Base-by-base conservation (phyloP, 208 protist species). In the Balamuthia mandrillaris region DNA sequence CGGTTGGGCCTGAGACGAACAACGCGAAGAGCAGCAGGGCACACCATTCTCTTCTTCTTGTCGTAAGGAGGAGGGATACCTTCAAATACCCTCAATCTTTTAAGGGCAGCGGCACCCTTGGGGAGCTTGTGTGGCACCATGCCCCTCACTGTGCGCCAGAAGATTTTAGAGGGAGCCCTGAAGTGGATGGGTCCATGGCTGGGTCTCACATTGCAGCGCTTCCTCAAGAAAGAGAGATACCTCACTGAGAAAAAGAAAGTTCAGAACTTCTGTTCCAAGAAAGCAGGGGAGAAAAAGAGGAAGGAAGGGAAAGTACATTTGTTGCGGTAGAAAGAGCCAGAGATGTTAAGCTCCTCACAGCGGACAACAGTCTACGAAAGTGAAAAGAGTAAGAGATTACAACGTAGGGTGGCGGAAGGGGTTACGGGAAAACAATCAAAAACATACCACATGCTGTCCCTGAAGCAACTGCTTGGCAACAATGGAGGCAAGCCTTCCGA, bases 121-220 rank as follows among this genome's bases (percentile, higher is more conserved):
- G 72, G 21, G 21, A 93, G 96, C 88, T 97, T 97, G 92, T 97
- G 94, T 47, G 97, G 97, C 42, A 99, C 88, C 98, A 99, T 99
- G 87, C 96, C 97, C 88, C 98, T 95, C 86, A 99, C 94, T 39
- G 94, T 91, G 88, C 96, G 95, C 81, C 87, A 91, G 87, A 99
- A 96, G 47, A 99, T 98, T 60, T 96, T 93, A 21, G 96, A 93
- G 77, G 98, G 98, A 37, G 97, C 87, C 86, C 98, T 95, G 93
- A 97, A 93, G 92, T 99, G 98, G 94, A 97, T 98, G 68, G 96
- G 98, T 86, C 98, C 98, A 58, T 95, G 94, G 35, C 78, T 93
- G 47, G 98, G 98, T 95, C 99, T 99, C 86, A 96, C 97, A 92
- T 98, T 97, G 74, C 94, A 95, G 39, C 94, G 94, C 94, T 99